phyloP scores from a whole-genome alignment of 2,329 filamentous ascomycete genomes.

The Colletotrichum endophyticum region DNA sequence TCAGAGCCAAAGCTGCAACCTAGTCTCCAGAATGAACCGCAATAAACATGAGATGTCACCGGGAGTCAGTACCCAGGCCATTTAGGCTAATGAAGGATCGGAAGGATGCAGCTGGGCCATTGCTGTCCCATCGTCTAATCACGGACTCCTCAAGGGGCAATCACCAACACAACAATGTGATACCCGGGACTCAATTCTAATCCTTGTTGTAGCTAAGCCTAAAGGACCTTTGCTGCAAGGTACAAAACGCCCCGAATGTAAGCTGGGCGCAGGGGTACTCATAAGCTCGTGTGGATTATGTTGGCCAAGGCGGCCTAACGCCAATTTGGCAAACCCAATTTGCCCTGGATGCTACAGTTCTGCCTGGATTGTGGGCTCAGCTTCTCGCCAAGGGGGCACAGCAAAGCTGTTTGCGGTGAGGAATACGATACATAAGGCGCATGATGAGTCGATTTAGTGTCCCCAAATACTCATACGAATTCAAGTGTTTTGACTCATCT shows the following conservation, averaged over 20 bases:
- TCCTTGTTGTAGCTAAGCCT: not conserved
- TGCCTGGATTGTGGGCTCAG: not conserved
- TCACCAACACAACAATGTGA: not conserved
- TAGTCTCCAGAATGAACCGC: not conserved
- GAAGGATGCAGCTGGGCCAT: not conserved
- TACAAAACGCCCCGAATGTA: not conserved
- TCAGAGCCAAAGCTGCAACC: fast-evolving
- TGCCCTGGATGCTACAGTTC: not conserved
- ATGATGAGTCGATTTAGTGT: not conserved
- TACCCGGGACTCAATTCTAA: not conserved
- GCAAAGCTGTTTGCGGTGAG: not conserved
- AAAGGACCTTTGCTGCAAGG: not conserved
- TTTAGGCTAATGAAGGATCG: not conserved
- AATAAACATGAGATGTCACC: not conserved
- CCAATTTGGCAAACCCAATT: not conserved
- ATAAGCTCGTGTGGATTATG: not conserved
- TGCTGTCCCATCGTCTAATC: not conserved
- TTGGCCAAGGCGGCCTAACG: not conserved
- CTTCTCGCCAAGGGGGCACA: not conserved
- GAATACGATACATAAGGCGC: not conserved
- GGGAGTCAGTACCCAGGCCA: not conserved
- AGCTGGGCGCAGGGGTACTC: not conserved
- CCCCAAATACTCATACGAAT: not conserved
- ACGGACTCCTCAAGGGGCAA: not conserved
- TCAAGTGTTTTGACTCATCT: not conserved